phyloP scores from a whole-genome alignment of 2,329 filamentous ascomycete genomes.

The Colletotrichum phormii region DNA sequence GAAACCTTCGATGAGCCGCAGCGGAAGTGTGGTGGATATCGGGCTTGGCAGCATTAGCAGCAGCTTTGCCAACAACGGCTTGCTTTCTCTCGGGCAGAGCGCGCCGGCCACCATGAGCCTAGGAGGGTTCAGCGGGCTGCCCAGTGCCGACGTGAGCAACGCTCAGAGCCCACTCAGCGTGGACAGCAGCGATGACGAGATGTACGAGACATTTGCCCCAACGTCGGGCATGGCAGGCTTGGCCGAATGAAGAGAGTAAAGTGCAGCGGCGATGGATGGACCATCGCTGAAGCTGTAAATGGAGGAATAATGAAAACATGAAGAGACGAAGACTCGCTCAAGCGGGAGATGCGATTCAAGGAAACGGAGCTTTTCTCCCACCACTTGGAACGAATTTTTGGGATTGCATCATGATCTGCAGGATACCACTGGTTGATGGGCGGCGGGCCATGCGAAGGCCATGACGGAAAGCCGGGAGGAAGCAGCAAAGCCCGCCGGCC shows the following conservation, averaged over 20 bases:
- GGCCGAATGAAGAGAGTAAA: constrained; percentile 37
- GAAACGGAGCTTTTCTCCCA: background rate
- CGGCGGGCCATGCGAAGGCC: background rate
- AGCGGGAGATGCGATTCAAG: background rate
- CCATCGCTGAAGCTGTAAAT: background rate
- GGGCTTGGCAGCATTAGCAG: constrained; percentile 46
- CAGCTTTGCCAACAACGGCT: constrained; percentile 45
- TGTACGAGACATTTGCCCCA: constrained; percentile 60
- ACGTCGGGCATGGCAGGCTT: constrained; percentile 48
- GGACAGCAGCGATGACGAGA: constrained; percentile 67
- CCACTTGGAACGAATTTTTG: no score
- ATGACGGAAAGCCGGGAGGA: background rate
- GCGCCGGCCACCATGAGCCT: constrained; percentile 36
- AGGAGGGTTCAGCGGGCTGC: constrained; percentile 55
- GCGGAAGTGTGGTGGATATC: constrained; percentile 62
- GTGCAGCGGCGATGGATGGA: background rate
- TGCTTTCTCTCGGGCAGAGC: constrained; percentile 33
- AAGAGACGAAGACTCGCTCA: constrained; percentile 18
- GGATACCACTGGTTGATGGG: constrained; percentile 21
- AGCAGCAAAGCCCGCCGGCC: background rate
- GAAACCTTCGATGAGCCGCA: constrained; percentile 74
- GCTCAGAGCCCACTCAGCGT: constrained; percentile 63
- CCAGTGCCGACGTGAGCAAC: constrained; percentile 61
- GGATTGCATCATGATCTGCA: constrained; percentile 28
- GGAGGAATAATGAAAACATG: constrained; percentile 12